Conservation (phyloP, 2,329 filamentous ascomycete genomes). For the Blastomyces parvus region DNA sequence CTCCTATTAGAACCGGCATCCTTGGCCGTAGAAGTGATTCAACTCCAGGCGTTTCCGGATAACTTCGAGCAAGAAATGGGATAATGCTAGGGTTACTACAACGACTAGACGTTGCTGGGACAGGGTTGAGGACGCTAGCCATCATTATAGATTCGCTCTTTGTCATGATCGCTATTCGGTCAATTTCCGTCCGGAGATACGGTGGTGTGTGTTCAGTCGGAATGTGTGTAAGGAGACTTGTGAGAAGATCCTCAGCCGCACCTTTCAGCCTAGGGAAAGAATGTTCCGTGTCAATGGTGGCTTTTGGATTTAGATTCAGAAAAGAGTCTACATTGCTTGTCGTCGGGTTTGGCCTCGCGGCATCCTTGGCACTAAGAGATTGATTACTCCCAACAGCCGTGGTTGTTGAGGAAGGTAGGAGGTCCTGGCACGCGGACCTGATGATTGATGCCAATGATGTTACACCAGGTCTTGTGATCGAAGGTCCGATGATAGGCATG, state of each 20-base stretch:
- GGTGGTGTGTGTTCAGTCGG: constrained; percentile 60
- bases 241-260: constrained; percentile 55
- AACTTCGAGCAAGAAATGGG: constrained; percentile 64
- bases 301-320: constrained; percentile 40
- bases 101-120: constrained; percentile 53
- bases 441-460: constrained; percentile 54
- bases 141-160: constrained; percentile 63
- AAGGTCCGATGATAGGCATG: constrained; percentile 53
- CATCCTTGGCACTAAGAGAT: constrained; percentile 17
- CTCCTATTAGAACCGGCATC: constrained; percentile 38
- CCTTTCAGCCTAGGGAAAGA: constrained; percentile 38
- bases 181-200: constrained; percentile 62
- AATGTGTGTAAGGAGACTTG: constrained; percentile 51
- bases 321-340: constrained; percentile 62
- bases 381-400: constrained; percentile 30
- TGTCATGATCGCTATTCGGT: constrained; percentile 68
- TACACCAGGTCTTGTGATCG: constrained; percentile 56
- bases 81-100: constrained; percentile 62
- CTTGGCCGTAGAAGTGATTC: constrained; percentile 57
- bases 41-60: constrained; percentile 53
- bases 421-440: constrained; percentile 62
- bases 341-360: constrained; percentile 35
- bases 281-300: constrained; percentile 14
- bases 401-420: constrained; percentile 43
- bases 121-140: constrained; percentile 72